A percentile compares a stretch with the other conserved stretches of the same genome.
Evolutionary conservation across 2,329 filamentous ascomycete genomes (phyloP).

Genomic region (Botrytis galanthina): DNA sequence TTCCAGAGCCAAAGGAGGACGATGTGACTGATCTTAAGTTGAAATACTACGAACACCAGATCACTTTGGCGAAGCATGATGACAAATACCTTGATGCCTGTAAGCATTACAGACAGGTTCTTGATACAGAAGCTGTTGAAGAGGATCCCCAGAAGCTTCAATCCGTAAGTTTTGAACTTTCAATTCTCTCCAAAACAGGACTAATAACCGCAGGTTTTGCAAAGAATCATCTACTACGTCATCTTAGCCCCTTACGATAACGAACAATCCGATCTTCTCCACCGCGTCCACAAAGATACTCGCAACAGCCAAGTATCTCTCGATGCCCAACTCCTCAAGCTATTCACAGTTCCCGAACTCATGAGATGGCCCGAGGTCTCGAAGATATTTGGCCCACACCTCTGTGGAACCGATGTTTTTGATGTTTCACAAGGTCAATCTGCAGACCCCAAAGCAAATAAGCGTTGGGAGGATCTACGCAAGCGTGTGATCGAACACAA

Average conservation of each 20-base stretch:
- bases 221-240: conserved; percentile 96
- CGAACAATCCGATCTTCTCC: conserved; percentile 94
- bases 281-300: conserved; percentile 83
- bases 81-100: conserved; percentile 96
- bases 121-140: conserved; percentile 94
- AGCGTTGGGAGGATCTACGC: conserved; percentile 89
- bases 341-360: conserved; percentile 92
- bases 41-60: conserved; percentile 95
- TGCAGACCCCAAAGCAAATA: conserved; percentile 74
- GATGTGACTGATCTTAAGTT: conserved; percentile 97
- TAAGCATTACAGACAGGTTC: conserved; percentile 95
- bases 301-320: conserved; percentile 74
- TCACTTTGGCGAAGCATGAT: conserved; percentile 92
- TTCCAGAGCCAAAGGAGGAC: conserved; percentile 73
- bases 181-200: background rate
- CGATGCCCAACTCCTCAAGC: conserved; percentile 83
- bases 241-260: conserved; percentile 97
- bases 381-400: conserved; percentile 81
- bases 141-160: conserved; percentile 82
- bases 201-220: conserved; percentile 64
- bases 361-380: conserved; percentile 98
- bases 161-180: conserved; percentile 57
- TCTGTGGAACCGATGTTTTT: conserved; percentile 89
- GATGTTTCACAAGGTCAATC: conserved; percentile 63
- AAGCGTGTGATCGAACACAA: conserved; percentile 99